Base-by-base conservation (phyloP, 148 eudicot species). In the Camellia lanceoleosa region DNA sequence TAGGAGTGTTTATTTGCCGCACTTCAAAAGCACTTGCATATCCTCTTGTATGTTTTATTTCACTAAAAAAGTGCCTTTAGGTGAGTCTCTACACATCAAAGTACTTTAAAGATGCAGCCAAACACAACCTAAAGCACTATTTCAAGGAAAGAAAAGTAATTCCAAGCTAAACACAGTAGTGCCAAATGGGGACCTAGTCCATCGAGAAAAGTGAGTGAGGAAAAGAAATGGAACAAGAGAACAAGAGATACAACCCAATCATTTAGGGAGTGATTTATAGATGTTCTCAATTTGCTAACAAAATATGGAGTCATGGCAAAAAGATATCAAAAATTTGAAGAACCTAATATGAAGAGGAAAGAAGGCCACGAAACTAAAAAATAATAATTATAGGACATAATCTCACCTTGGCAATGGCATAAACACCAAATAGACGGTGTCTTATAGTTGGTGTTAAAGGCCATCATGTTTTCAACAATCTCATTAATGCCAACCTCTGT, bases 391-490 rank as follows among this genome's bases (percentile, higher is more conserved):
- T 19, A n/a, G 58, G 2, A 67, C 43, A 15, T 19, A 65, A 58
- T 42, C 86, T 80, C 73, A 95, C 98, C 98, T 95, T 93, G 60
- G 98, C 97, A 81, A 89, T 83, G 47, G 97, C 97, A 89, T 95
- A 93, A 13, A 95, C 96, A 56, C 98, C 98, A 87, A 93, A 95
- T 71, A 95, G 85, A 19, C 98, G 59, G 96, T 93, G 82, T 95
- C 74, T 89, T 90, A 81, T 95, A 95, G 88, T 91, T 91, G 60
- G 96, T 93, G 84, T 95, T 95, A 76, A 95, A 95, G 66, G 97
- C 93, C 96, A 91, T 93, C 88, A 93, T 80, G 91, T 93, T 95
- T 85, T 95, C 97, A 56, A 96, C 98, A 75, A 95, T 87, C 83
- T 89, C 98, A 82, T 89, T 86, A 62, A 93, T 88, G 75, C 85